Base-by-base conservation (phyloP, 2,329 filamentous ascomycete genomes). In the Pseudophaeomoniella oleicola region DNA sequence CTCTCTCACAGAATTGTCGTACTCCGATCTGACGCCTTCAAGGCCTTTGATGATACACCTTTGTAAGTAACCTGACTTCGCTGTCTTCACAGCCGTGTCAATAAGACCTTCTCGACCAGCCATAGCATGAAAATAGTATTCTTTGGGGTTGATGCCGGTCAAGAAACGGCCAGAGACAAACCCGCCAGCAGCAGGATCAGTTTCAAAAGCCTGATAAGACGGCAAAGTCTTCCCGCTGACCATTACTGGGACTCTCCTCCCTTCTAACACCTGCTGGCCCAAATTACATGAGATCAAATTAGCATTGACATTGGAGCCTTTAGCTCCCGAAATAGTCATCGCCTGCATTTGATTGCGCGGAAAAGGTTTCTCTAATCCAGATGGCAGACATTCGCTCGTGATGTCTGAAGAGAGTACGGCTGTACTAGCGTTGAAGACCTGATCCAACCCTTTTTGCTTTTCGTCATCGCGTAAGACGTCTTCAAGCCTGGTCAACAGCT, bases 91-190 rank as follows among this genome's bases (percentile, higher is more conserved):
- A 44, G 90, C 90, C 14, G 90, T 98, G 71, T 98, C 90, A 54
- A 98, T 98, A 46, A 98, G 67, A 67, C 90, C 90, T 69, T 98
- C 92, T 63, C 90, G 77, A 49, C 92, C 92, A 52, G 88, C 90
- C 92, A 98, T 98, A 59, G 92, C 86, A 72, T 98, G 90, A 67
- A 98, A 98, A 58, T 88, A 98, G 58, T 94, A 98, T 56, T 98
- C 92, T 52, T 98, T 90, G 3, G 90, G 90, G 37, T 88, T 78
- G 42, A 98, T 90, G 41, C 90, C 90, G 16, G 92, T 98, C 68
- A 98, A 81, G 72, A 98, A 98, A 55, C 90, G 85, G 52, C 92
- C 85, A 35, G 83, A 81, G 45, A 98, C 83, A 59, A 93, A 98
- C 13, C 90, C 90, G 50, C 87, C 87, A 36, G 90, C 90, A 47